Base-by-base conservation (phyloP, 208 protist genomes). In the Trypanosoma caninum region DNA sequence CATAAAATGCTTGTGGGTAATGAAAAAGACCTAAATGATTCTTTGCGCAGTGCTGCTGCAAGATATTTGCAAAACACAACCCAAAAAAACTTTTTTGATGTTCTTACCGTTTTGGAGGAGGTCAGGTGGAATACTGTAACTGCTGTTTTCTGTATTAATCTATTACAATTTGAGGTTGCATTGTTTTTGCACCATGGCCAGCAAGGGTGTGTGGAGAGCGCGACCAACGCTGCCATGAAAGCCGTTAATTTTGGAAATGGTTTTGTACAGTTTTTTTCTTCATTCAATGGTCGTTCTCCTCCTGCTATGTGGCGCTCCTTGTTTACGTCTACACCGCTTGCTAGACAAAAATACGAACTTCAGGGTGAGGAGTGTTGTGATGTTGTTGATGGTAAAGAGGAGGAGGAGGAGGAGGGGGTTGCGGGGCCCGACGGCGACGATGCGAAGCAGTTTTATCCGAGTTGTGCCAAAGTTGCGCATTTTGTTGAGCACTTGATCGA, bases 401-500 rank as follows among this genome's bases (percentile, higher is more conserved):
- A 34, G 16, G n/a, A 47, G 5, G 50, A 33, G 0, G 20, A 25
- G 5, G 35, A 30, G 25, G 14, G n/a, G 8, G 23, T 13, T 23
- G n/a, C 14, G 25, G 10, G 20, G n/a, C 8, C n/a, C 16, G 48
- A 16, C 2, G 34, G 22, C 20, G 7, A 25, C 14, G 30, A 25
- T 7, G 59, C n/a, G 10, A 14, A 38, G 1, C 34, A 27, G 4
- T 16, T 38, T 11, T 72, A 67, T 45, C 58, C 64, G 30, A 60
- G 53, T 18, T 53, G 37, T 10, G 59, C 54, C 2, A 57, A 41
- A 2, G 13, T 71, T 14, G 27, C 75, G 57, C 51, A 48, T 38
- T 72, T 82, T 40, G 41, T 72, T 14, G 58, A 74, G 46, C 38
- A 58, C n/a, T 48, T 82, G 10, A 18, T 69, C 20, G 66, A 82